Evolutionary conservation across 1,139 yeast species (phyloP).

Genomic region (Arxiozyma slooffiae): DNA sequence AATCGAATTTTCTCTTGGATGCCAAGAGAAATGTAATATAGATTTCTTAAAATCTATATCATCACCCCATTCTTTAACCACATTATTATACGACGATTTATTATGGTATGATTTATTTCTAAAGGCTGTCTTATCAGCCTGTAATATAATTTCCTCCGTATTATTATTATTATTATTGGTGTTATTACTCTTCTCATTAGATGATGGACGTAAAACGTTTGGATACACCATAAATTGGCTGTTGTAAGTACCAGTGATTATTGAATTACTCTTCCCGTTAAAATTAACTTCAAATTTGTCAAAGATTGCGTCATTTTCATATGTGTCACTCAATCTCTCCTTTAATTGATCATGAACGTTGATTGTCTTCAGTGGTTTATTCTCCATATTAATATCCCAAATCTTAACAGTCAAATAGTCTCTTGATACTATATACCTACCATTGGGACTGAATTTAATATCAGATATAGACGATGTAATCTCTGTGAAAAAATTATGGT

Average conservation of each 20-base stretch:
- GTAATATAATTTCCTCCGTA: conserved; percentile 76
- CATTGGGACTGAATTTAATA: conserved; percentile 85
- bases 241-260: conserved; percentile 96
- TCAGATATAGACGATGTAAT: conserved; percentile 92
- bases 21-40: conserved; percentile 96
- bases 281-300: conserved; percentile 97
- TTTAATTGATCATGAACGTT: conserved; percentile 93
- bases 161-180: too few species aligned
- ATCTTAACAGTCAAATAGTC: conserved; percentile 96
- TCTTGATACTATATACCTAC: conserved; percentile 87
- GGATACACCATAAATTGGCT: conserved; percentile 97
- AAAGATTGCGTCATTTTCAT: conserved; percentile 96
- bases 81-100: conserved; percentile 33
- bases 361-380: conserved; percentile 85
- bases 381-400: conserved; percentile 98
- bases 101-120: conserved; percentile 36
- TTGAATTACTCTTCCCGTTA: conserved; percentile 83
- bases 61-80: conserved; percentile 51
- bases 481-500: conserved; percentile 94
- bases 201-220: conserved; percentile 44
- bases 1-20: conserved; percentile 90
- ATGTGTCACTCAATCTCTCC: conserved; percentile 89
- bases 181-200: conserved; percentile 6
- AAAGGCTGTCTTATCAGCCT: conserved; percentile 97
- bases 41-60: conserved; percentile 90